Base-by-base conservation (phyloP, 305 asterid genomes). In the Lippia alba region DNA sequence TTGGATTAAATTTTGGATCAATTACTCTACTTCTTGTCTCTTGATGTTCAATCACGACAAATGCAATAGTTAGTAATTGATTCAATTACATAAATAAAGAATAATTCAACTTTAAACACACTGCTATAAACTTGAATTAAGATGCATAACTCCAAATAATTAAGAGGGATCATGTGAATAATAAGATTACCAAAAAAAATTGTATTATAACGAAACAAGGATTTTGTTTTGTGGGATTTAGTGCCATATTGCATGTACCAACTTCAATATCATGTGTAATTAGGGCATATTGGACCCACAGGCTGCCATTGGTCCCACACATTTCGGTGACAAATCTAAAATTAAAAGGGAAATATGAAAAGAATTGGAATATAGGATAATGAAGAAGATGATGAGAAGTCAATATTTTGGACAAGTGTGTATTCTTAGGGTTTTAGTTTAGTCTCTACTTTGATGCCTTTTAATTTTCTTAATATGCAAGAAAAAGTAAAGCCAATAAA, bases 231-330 rank as follows among this genome's bases (percentile, higher is more conserved):
- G 49, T 70, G 72, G 75, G 61, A 61, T 67, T 79, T 75, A 66
- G 80, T 48, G 80, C 50, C 71, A 67, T 14, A 74, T 74, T 70
- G 64, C 71, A 72, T 79, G 78, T 67, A 80, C 75, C 76, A 64
- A 67, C 67, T 44, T 62, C 66, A 72, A 73, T 19, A 60, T 40
- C 54, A 58, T 73, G 76, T 66, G 83, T 72, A 72, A 79, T 79
- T 76, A 70, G 63, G 75, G 70, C 74, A 78, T 19, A 17, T 17
- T 66, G 83, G 81, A 14, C 87, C 86, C 86, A 74, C 73, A 65
- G 53, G 15, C 70, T 58, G 70, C 32, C 16, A 44, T 60, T 48
- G 78, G 80, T 24, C 82, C 79, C 74, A 76, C 33, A 16, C 39
- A 54, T 41, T 74, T 54, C 66, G 72, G 60, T 45, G 75, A 64